Conservation (phyloP, 2,329 filamentous ascomycete genomes). For the Alternaria brassicae region DNA sequence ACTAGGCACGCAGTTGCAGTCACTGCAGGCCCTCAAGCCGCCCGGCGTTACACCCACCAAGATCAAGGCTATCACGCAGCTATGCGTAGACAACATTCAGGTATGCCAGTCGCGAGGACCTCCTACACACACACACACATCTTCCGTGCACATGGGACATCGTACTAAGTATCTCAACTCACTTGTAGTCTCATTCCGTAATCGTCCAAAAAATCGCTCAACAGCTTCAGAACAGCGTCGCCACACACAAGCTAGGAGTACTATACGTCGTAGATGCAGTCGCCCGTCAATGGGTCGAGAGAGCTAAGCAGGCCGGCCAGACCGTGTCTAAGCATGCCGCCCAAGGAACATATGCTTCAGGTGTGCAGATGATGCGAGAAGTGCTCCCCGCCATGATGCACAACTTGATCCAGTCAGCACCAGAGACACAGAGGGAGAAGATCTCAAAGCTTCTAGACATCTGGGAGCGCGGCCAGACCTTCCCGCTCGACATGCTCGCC, state of each 20-base stretch:
- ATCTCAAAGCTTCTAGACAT: conserved; percentile 95
- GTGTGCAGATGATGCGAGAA: conserved; percentile 95
- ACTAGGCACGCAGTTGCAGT: conserved; percentile 87
- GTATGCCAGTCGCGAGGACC: conserved; percentile 33
- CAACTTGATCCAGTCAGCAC: conserved; percentile 88
- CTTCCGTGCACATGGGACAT: conserved; percentile 16
- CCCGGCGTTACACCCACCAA: conserved; percentile 94
- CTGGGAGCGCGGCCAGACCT: conserved; percentile 95
- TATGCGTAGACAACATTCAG: conserved; percentile 71
- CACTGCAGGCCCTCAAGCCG: conserved; percentile 88
- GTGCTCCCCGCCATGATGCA: conserved; percentile 92
- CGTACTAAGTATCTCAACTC: conserved; percentile 35
- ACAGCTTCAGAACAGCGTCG: conserved; percentile 93
- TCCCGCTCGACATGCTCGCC: conserved; percentile 79
- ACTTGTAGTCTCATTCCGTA: conserved; percentile 82
- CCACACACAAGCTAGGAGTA: conserved; percentile 96
- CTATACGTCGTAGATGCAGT: conserved; percentile 99
- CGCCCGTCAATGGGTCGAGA: conserved; percentile 97
- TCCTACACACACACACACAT: conserved; percentile 12
- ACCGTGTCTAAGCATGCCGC: conserved; percentile 77
- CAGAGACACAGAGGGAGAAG: conserved; percentile 95
- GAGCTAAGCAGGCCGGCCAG: conserved; percentile 86
- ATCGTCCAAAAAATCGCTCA: conserved; percentile 97
- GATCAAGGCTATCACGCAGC: conserved; percentile 83
- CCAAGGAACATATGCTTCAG: conserved; percentile 92